Percentiles rank a stretch among this genome's conserved stretches.
These are phyloP conservation scores for Tuber magnatum DNA, from an alignment of 495 filamentous ascomycete genomes.

Conservation along the genomic window DNA sequence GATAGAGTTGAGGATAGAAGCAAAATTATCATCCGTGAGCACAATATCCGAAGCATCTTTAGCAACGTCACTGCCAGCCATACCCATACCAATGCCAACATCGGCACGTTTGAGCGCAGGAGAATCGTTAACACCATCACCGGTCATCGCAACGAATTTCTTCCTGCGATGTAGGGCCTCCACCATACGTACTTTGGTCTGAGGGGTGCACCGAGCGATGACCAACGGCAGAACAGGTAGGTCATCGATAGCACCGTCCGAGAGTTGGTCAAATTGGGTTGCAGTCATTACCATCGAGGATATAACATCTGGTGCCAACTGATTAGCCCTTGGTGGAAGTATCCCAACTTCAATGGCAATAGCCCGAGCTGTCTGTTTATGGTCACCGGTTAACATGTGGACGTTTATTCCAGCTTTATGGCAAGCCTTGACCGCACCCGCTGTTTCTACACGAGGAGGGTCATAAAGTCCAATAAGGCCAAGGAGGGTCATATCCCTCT, in stretches of 20 bases:
- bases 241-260: slow-evolving; percentile 54
- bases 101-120: slow-evolving; percentile 67
- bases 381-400: slow-evolving; percentile 68
- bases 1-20: slow-evolving; percentile 64
- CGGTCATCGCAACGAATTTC: slow-evolving; percentile 64
- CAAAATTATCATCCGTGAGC: slow-evolving; percentile 70
- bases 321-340: slow-evolving; percentile 51
- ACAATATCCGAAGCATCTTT: slow-evolving; percentile 73
- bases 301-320: slow-evolving; percentile 50
- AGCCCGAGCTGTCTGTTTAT: slow-evolving; percentile 57
- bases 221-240: slow-evolving; percentile 60
- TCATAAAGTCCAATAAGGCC: slow-evolving; percentile 60
- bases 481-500: slow-evolving; percentile 51
- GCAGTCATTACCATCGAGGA: slow-evolving; percentile 63
- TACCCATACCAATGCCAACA: slow-evolving; percentile 73
- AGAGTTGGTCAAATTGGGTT: slow-evolving; percentile 55
- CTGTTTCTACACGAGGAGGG: slow-evolving; percentile 48
- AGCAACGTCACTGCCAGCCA: slow-evolving; percentile 65
- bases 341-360: slow-evolving; percentile 64
- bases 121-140: slow-evolving; percentile 74
- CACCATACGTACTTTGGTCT: slow-evolving; percentile 65
- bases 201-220: slow-evolving; percentile 61
- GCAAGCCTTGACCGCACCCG: slow-evolving; percentile 53
- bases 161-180: slow-evolving; percentile 60
- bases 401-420: slow-evolving; percentile 64